A percentile compares a stretch with the other conserved stretches of the same genome.
phyloP scores from a whole-genome alignment of 768 basidiomycete genomes.

The Kwoniella botswanensis region DNA sequence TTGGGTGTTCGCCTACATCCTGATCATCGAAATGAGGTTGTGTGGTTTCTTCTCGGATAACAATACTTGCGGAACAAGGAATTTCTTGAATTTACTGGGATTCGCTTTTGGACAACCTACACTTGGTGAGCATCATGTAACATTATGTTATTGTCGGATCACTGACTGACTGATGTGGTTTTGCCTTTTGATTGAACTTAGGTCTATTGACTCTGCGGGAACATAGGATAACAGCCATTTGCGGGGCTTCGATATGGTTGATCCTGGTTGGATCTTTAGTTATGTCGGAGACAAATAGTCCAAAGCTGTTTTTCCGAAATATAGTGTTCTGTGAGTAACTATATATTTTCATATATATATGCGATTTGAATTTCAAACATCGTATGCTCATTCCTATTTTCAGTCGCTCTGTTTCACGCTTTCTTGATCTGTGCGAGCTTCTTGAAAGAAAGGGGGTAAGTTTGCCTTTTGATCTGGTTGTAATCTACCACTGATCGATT shows the following conservation, averaged over 20 bases:
- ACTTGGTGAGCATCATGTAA: not conserved
- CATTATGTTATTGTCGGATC: too few species aligned
- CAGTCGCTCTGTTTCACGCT: slow-evolving; percentile 76
- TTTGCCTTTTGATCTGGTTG: not conserved
- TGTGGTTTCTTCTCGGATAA: slow-evolving; percentile 48
- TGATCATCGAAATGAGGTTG: slow-evolving; percentile 49
- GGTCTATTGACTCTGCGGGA: slow-evolving; percentile 59
- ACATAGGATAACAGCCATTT: slow-evolving; percentile 47
- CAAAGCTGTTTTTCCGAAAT: slow-evolving; percentile 61
- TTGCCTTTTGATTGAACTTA: slow-evolving; percentile 30
- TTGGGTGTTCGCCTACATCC: slow-evolving; percentile 46
- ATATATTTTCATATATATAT: not conserved
- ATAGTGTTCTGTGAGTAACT: slow-evolving; percentile 49
- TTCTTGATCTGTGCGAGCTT: slow-evolving; percentile 75
- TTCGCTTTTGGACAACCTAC: slow-evolving; percentile 53
- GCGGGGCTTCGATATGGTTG: slow-evolving; percentile 54
- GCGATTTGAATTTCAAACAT: not conserved
- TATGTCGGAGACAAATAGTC: slow-evolving; percentile 40
- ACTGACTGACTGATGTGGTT: too few species aligned
- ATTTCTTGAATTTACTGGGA: slow-evolving; percentile 54
- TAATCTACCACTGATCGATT: too few species aligned
- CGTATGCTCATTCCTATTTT: slow-evolving; percentile 53
- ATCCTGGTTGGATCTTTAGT: slow-evolving; percentile 50
- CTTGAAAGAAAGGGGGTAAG: slow-evolving; percentile 57
- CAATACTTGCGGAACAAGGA: slow-evolving; percentile 51